A percentile compares a stretch with the other conserved stretches of the same genome.
Evolutionary conservation across 805 yeast species (phyloP).

Genomic region (Ogataea ganodermae): DNA sequence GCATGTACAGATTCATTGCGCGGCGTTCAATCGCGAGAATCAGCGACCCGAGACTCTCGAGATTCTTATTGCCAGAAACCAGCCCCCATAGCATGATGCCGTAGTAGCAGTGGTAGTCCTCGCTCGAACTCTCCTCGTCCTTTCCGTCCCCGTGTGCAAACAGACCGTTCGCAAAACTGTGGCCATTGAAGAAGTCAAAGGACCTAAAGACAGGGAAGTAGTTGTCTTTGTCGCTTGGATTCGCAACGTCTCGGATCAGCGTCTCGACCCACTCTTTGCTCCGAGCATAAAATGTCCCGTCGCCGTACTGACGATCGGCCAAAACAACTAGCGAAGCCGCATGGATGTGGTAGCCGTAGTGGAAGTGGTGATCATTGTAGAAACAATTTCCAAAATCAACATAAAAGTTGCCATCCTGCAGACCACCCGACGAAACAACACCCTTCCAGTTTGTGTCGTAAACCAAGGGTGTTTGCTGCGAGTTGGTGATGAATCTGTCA

Average conservation of each 20-base stretch:
- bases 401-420: conserved; percentile 37
- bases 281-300: conserved; percentile 49
- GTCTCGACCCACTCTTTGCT: conserved; percentile 60
- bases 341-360: conserved; percentile 80
- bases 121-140: conserved; percentile 71
- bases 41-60: conserved; percentile 58
- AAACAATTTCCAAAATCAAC: conserved; percentile 70
- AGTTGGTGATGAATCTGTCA: conserved; percentile 65
- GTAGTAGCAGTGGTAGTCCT: conserved; percentile 69
- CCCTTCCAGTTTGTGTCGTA: conserved; percentile 85
- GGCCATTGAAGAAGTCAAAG: conserved; percentile 75
- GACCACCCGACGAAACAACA: conserved; percentile 65
- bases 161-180: conserved; percentile 74
- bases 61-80: conserved; percentile 51
- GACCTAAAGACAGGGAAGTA: conserved; percentile 65
- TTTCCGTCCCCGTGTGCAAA: conserved; percentile 65
- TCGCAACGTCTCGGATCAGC: conserved; percentile 67
- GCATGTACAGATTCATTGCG: conserved; percentile 58
- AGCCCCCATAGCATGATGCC: conserved; percentile 72
- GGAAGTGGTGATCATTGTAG: conserved; percentile 88
- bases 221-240: conserved; percentile 52
- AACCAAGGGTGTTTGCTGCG: conserved; percentile 68
- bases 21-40: conserved; percentile 57
- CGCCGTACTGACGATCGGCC: conserved; percentile 53
- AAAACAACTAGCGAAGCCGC: conserved; percentile 80